Conservation (phyloP, 2,329 filamentous ascomycete genomes). For the Cladosporium austrohemisphaericum region DNA sequence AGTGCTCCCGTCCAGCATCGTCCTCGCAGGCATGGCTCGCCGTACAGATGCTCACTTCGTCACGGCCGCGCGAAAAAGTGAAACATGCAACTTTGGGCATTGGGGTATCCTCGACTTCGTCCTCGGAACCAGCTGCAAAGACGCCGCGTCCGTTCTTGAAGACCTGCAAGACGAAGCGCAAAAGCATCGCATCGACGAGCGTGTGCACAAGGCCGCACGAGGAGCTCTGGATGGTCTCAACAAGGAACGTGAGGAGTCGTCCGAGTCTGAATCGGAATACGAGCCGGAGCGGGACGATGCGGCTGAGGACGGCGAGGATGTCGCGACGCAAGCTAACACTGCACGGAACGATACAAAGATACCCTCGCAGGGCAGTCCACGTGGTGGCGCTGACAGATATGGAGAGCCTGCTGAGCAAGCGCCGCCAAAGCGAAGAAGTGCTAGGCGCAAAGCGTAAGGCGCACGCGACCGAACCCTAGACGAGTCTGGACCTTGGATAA, state of each 20-base stretch:
- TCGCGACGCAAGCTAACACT: not conserved
- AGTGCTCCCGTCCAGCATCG: conserved; percentile 55
- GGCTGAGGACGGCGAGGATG: not conserved
- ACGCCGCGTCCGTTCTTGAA: conserved; percentile 52
- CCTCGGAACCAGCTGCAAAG: conserved; percentile 47
- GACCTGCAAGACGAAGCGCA: conserved; percentile 55
- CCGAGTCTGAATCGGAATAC: not conserved
- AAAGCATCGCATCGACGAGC: conserved; percentile 51
- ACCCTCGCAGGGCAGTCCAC: not conserved
- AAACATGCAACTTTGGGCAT: conserved; percentile 38
- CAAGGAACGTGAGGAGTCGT: conserved; percentile 10
- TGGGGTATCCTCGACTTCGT: conserved; percentile 63
- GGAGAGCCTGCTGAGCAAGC: conserved; percentile 6
- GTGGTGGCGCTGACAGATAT: conserved; percentile 7
- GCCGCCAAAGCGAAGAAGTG: conserved; percentile 16
- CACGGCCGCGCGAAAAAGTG: conserved; percentile 27
- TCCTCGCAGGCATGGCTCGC: conserved; percentile 57
- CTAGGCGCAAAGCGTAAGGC: conserved; percentile 8
- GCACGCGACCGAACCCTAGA: no score
- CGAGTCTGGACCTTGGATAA: no score
- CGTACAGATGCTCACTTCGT: conserved; percentile 56
- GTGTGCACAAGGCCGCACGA: conserved; percentile 36
- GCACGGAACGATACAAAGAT: not conserved
- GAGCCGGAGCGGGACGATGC: conserved; percentile 8
- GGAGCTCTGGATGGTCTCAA: conserved; percentile 23